Percentiles rank a stretch among this genome's conserved stretches.
phyloP scores from a whole-genome alignment of 352 stramenopile species.

The Pythium phragmitis region DNA sequence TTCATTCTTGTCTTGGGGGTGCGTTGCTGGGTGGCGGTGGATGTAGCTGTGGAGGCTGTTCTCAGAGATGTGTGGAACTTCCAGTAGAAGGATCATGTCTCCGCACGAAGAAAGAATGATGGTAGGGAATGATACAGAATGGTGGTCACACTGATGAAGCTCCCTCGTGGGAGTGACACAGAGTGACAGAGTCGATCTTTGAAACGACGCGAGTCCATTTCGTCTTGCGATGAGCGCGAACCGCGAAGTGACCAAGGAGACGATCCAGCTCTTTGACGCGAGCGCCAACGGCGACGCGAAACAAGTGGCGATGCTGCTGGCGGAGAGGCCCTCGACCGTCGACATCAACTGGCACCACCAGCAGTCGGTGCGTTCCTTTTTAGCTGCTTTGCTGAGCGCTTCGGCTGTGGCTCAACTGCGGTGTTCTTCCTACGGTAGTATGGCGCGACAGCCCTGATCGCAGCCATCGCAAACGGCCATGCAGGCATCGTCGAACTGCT shows the following conservation, averaged over 20 bases:
- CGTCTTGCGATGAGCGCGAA: slow-evolving; percentile 57
- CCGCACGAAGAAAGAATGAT: background rate
- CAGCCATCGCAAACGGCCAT: slow-evolving; percentile 64
- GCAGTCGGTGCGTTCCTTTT: slow-evolving; percentile 40
- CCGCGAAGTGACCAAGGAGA: slow-evolving; percentile 53
- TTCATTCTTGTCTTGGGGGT: background rate
- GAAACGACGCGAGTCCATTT: background rate
- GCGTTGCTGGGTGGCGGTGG: background rate
- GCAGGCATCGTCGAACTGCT: slow-evolving; percentile 51
- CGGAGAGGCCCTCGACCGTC: slow-evolving; percentile 29
- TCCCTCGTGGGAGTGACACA: slow-evolving; percentile 15
- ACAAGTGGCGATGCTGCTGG: slow-evolving; percentile 42
- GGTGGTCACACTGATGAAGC: slow-evolving; percentile 5
- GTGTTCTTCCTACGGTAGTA: slow-evolving; percentile 35
- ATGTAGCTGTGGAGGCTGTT: background rate
- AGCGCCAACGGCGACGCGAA: slow-evolving; percentile 53
- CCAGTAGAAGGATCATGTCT: background rate
- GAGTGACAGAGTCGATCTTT: slow-evolving; percentile 14
- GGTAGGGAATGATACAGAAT: background rate
- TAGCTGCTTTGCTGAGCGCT: background rate
- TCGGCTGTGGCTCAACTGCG: background rate
- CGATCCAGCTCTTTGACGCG: slow-evolving; percentile 55
- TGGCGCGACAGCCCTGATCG: slow-evolving; percentile 67
- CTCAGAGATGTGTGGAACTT: slow-evolving; percentile 1
- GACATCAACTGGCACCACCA: slow-evolving; percentile 78